phyloP scores from a whole-genome alignment of 768 basidiomycete genomes.

The Suillus fuscotomentosus region DNA sequence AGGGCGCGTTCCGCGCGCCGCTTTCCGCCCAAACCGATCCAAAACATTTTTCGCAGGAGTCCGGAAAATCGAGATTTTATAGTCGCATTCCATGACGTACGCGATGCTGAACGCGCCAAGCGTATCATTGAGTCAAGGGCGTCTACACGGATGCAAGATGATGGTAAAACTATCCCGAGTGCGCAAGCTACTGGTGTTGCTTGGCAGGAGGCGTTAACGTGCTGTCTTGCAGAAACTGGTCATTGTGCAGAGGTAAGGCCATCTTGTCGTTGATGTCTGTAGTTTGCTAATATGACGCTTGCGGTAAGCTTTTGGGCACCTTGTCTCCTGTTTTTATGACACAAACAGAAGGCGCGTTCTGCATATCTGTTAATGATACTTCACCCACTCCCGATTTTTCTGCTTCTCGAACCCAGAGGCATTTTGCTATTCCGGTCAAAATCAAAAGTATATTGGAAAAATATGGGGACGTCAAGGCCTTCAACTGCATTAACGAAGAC shows the following conservation, averaged over 20 bases:
- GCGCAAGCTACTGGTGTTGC: constrained; percentile 1
- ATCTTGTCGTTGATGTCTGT: constrained; percentile 5
- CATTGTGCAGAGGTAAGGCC: constrained; percentile 44
- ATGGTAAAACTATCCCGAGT: constrained; percentile 12
- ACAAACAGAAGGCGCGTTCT: constrained; percentile 52
- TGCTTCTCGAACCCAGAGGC: constrained; percentile 16
- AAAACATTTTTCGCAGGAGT: constrained; percentile 55
- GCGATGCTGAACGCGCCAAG: constrained; percentile 50
- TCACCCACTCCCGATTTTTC: constrained; percentile 18
- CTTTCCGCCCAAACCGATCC: constrained; percentile 35
- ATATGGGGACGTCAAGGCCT: constrained; percentile 31
- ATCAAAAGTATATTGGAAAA: constrained; percentile 28
- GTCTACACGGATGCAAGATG: constrained; percentile 5
- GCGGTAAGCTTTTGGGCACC: constrained; percentile 50
- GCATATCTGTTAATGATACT: constrained; percentile 39
- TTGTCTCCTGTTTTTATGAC: constrained; percentile 45
- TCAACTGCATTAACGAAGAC: constrained; percentile 24
- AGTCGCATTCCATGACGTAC: constrained; percentile 60
- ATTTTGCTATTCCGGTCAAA: constrained; percentile 26
- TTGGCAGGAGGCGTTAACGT: constrained; percentile 34
- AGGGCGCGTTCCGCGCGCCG: background rate
- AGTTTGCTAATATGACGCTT: constrained; percentile 9
- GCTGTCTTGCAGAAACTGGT: constrained; percentile 44
- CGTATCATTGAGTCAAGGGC: constrained; percentile 32
- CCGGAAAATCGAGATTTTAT: constrained; percentile 51